phyloP scores from a whole-genome alignment of 2,329 filamentous ascomycete species.

The Domatiomyces globalis region DNA sequence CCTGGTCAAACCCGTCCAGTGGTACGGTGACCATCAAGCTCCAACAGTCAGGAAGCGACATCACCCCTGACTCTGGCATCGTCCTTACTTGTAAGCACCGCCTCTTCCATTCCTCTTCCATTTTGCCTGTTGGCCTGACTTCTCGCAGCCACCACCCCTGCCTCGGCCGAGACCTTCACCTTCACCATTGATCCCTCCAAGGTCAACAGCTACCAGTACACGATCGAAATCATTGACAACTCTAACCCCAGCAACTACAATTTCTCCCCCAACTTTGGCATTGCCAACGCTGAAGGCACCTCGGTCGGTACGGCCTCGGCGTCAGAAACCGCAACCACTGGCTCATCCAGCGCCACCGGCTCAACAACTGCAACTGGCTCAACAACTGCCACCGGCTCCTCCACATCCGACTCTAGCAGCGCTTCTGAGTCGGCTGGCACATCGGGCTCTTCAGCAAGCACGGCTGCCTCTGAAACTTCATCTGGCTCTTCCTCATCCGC shows the following conservation, averaged over 20 bases:
- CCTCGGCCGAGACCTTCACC: conserved; percentile 36
- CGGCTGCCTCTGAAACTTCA: not conserved
- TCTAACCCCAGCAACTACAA: conserved; percentile 31
- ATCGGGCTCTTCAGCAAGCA: not conserved
- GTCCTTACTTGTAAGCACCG: conserved; percentile 30
- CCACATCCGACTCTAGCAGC: conserved; percentile 1
- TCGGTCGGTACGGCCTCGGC: conserved; percentile 16
- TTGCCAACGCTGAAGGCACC: conserved; percentile 33
- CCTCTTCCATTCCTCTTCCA: not conserved
- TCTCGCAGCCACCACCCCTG: conserved; percentile 28
- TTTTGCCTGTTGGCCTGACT: not conserved
- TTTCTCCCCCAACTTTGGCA: conserved; percentile 39
- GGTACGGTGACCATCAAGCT: conserved; percentile 39
- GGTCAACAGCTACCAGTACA: conserved; percentile 33
- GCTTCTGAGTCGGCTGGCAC: not conserved
- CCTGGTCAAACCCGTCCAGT: conserved; percentile 36
- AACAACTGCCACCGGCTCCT: conserved; percentile 14
- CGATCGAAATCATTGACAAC: conserved; percentile 40
- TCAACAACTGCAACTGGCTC: conserved; percentile 16
- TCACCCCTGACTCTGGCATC: conserved; percentile 28
- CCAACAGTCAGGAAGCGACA: conserved; percentile 24
- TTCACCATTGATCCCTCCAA: conserved; percentile 32
- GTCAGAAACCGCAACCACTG: conserved; percentile 8
- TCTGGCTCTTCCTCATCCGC: conserved; percentile 11
- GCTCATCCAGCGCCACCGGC: conserved; percentile 15